Evolutionary conservation across 116 monocot genomes (phyloP), one percentile per base, ranked within the genome.

Genomic region (Posidonia oceanica): DNA sequence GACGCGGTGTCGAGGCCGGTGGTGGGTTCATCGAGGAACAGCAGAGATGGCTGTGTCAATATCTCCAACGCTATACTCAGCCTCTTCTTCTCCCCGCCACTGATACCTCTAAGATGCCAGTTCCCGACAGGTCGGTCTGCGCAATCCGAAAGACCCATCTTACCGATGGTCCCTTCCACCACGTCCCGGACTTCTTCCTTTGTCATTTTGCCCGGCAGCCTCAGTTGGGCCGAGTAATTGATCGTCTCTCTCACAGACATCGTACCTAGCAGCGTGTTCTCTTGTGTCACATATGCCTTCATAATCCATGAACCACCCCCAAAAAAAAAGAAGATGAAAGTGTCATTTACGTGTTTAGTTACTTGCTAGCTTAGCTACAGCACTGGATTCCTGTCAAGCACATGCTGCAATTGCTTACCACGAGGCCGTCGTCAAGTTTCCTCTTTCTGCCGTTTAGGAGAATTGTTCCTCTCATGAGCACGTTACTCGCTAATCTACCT

Each of bases 211-310:
- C 64, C 17, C 0, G 91, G 91, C 17, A 96, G 83, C 70, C 96
- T 67, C 64, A 96, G 76, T 6, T 83, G 71, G 3, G 92, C 96
- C 0, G 91, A 96, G 80, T 96, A 91, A 5, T 81, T 81, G 14
- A 91, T 72, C 42, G 86, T 87, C 73, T 96, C 96, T 5, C 89
- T 71, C 23, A 91, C 88, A 0, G 91, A 89, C 18, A 91, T 69
- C 3, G 91, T 91, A 0, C 92, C 89, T 4, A 96, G 79, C 1
- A 91, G 72, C 16, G 80, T 81, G 66, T 91, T 79, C 72, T 90
- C 94, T 82, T 94, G 94, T 5, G 85, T 94, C 73, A 94, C 94
- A 62, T 94, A 94, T 10, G 94, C 94, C 94, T 94, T 67, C n/a
- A 36, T 15, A 21, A 5, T 3, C 0, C 52, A 48, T 1, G 2